These are phyloP conservation scores for Vachellia collinsii DNA, from an alignment of 306 rosid genomes.

Conservation along the genomic window DNA sequence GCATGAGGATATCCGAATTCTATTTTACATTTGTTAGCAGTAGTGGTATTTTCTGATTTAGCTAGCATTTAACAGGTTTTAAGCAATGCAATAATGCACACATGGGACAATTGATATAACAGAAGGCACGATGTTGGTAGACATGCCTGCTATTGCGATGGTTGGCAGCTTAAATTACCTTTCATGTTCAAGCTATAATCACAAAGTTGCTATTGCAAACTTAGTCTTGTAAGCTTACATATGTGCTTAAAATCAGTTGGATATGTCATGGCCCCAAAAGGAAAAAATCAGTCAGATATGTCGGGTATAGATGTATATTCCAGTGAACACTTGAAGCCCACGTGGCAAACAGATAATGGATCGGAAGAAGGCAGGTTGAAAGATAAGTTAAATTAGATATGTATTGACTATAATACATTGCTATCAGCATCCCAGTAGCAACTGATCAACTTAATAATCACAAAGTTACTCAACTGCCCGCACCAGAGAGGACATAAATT, in stretches of 20 bases:
- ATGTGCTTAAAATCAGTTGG: background rate
- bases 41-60: background rate
- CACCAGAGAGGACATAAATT: constrained; percentile 27
- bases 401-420: constrained; percentile 18
- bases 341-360: background rate
- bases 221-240: background rate
- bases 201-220: constrained; percentile 1
- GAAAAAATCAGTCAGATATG: background rate
- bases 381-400: constrained; percentile 5
- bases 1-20: background rate
- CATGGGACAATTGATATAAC: background rate
- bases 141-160: background rate
- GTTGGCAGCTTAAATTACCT: background rate
- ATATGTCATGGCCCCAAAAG: background rate
- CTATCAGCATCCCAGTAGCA: constrained; percentile 7
- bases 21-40: background rate
- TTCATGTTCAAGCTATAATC: background rate
- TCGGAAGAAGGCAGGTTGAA: constrained; percentile 30
- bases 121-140: background rate
- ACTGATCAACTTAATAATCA: constrained; percentile 20
- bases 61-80: constrained; percentile 5
- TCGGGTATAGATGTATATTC: background rate
- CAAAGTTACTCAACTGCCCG: constrained; percentile 24
- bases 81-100: background rate
- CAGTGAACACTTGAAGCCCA: background rate